Evolutionary conservation across 2,329 filamentous ascomycete genomes (phyloP).

Genomic region (Sporothrix phasma): DNA sequence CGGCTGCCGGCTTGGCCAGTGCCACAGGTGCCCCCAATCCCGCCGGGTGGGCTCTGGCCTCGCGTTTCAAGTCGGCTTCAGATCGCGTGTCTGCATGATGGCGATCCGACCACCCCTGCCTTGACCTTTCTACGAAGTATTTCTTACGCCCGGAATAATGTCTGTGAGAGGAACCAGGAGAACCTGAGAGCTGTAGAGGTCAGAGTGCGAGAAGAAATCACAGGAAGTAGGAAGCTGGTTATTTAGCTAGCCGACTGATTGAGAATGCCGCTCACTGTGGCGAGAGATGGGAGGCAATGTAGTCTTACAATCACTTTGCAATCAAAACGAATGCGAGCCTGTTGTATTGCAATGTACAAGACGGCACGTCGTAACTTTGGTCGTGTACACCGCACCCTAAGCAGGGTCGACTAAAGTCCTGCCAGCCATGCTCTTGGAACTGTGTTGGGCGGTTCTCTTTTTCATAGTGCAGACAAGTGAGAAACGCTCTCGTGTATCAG

Average conservation of each 20-base stretch:
- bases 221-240: not conserved
- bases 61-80: slow-evolving; percentile 26
- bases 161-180: not conserved
- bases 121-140: not conserved
- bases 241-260: too few relatives aligned
- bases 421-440: not conserved
- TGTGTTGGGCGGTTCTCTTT: not conserved
- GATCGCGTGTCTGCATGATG: slow-evolving; percentile 14
- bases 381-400: too few relatives aligned
- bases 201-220: not conserved
- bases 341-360: too few relatives aligned
- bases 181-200: not conserved
- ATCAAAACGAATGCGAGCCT: too few relatives aligned
- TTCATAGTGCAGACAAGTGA: not conserved
- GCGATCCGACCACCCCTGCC: slow-evolving; percentile 2
- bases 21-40: not conserved
- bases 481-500: not conserved
- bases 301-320: not conserved
- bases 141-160: not conserved
- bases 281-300: too few relatives aligned
- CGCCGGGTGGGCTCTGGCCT: slow-evolving; percentile 5
- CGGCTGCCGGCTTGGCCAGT: not conserved
- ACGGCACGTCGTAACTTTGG: too few relatives aligned
- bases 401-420: not conserved
- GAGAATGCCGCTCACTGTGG: not conserved